Conservation (phyloP, 1,139 yeast species). For the Kodamaea sp. region DNA sequence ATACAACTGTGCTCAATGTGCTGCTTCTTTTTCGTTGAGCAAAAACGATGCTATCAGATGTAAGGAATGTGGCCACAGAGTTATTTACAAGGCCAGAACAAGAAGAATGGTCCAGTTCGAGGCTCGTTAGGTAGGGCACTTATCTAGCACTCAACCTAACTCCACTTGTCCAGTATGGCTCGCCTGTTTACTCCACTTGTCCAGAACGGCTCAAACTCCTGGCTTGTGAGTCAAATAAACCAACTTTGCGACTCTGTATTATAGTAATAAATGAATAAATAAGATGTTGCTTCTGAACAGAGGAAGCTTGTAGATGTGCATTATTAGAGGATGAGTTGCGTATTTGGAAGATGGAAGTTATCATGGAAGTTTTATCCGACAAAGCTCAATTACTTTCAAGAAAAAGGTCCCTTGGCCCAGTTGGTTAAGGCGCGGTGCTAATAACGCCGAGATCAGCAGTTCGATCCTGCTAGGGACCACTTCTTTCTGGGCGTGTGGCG, state of each 20-base stretch:
- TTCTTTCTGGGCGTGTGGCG: conserved; percentile 72
- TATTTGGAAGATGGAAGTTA: no score
- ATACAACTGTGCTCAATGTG: conserved; percentile 96
- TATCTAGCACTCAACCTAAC: not conserved
- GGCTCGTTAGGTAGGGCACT: conserved; percentile 32
- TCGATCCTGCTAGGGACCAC: conserved; percentile 35
- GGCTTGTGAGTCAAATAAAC: no score
- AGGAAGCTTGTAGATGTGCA: no score
- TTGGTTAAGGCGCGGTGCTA: conserved; percentile 41
- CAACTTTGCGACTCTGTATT: no score
- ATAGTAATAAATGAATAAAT: no score
- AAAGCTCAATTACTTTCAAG: not conserved
- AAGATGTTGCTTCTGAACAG: no score
- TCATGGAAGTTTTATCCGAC: no score
- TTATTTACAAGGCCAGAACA: conserved; percentile 93
- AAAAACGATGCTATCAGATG: conserved; percentile 97
- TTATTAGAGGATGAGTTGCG: no score
- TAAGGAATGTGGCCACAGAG: conserved; percentile 98
- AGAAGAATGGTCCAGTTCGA: conserved; percentile 80
- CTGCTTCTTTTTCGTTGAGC: conserved; percentile 79
- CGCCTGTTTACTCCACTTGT: not conserved
- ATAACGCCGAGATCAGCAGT: conserved; percentile 41
- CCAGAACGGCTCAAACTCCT: no score
- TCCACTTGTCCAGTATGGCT: not conserved
- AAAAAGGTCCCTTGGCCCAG: conserved; percentile 36